These are phyloP conservation scores for Ascosphaera apis DNA, from an alignment of 2,329 filamentous ascomycete species.

Conservation along the genomic window DNA sequence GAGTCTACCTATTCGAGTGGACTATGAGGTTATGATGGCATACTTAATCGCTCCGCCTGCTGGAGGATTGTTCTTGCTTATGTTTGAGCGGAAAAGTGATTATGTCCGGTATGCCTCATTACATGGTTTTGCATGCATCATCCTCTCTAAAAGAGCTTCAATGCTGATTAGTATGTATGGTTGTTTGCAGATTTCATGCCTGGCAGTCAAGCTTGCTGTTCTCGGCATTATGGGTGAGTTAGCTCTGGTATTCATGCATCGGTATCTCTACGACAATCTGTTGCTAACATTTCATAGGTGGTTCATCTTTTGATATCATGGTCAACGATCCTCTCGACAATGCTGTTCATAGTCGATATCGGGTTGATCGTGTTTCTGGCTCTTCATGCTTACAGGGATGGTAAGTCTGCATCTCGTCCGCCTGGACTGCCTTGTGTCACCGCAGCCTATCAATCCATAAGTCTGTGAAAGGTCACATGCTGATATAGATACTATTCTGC, in stretches of 20 bases:
- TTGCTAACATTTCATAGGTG: conserved; percentile 28
- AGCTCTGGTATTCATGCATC: neutral
- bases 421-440: conserved; percentile 17
- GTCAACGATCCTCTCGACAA: conserved; percentile 63
- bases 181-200: conserved; percentile 55
- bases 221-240: conserved; percentile 35
- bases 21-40: conserved; percentile 75
- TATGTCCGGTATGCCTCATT: conserved; percentile 51
- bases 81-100: conserved; percentile 85
- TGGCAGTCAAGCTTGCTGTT: conserved; percentile 85
- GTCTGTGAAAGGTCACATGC: conserved; percentile 1
- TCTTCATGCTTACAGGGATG: conserved; percentile 63
- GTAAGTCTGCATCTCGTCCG: conserved; percentile 21
- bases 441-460: conserved; percentile 27
- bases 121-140: neutral
- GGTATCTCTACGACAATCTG: neutral
- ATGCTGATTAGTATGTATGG: too few relatives aligned
- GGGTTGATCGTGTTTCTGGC: conserved; percentile 54
- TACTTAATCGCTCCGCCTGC: conserved; percentile 70
- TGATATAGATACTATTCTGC: conserved; percentile 4
- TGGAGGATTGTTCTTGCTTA: conserved; percentile 60
- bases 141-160: too few relatives aligned
- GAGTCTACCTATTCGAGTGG: conserved; percentile 61
- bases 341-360: conserved; percentile 56
- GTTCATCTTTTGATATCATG: conserved; percentile 71